phyloP scores from a whole-genome alignment of 768 basidiomycete species.

The Pleurotus eryngii region DNA sequence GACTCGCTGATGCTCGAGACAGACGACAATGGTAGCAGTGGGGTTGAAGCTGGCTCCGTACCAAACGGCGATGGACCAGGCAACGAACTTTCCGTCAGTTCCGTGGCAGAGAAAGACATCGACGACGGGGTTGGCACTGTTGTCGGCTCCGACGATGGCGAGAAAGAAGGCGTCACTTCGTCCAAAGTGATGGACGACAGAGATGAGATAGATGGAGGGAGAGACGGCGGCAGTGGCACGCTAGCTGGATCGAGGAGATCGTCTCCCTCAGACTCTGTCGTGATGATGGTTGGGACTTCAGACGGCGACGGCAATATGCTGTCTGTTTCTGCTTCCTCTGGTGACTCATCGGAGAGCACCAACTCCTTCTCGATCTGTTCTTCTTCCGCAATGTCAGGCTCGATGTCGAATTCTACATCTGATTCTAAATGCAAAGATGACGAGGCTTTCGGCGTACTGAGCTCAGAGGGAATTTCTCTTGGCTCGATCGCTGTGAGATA shows the following conservation, averaged over 20 bases:
- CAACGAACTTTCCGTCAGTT: conserved; percentile 21
- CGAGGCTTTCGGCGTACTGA: conserved; percentile 38
- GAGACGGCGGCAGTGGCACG: conserved; percentile 15
- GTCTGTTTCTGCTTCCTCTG: conserved; percentile 3
- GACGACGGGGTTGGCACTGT: conserved; percentile 29
- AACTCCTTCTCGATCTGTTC: not conserved
- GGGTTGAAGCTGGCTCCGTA: conserved; percentile 23
- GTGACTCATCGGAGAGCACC: conserved; percentile 1
- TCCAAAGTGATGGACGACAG: conserved; percentile 13
- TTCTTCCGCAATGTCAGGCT: conserved; percentile 18
- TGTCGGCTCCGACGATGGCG: not conserved
- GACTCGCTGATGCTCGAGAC: conserved; percentile 36
- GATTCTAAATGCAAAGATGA: conserved; percentile 17
- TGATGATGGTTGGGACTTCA: conserved; percentile 16
- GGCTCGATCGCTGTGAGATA: conserved; percentile 20
- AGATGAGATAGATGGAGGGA: conserved; percentile 22
- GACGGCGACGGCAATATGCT: conserved; percentile 18
- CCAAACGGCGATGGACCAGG: conserved; percentile 3
- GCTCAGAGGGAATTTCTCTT: conserved; percentile 38
- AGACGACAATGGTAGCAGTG: conserved; percentile 24
- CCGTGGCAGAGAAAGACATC: conserved; percentile 21
- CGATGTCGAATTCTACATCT: conserved; percentile 14
- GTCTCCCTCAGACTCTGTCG: conserved; percentile 9
- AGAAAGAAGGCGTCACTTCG: conserved; percentile 13
- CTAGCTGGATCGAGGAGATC: not conserved